phyloP scores from a whole-genome alignment of 441 rosid genomes.

The Eutrema salsugineum region DNA sequence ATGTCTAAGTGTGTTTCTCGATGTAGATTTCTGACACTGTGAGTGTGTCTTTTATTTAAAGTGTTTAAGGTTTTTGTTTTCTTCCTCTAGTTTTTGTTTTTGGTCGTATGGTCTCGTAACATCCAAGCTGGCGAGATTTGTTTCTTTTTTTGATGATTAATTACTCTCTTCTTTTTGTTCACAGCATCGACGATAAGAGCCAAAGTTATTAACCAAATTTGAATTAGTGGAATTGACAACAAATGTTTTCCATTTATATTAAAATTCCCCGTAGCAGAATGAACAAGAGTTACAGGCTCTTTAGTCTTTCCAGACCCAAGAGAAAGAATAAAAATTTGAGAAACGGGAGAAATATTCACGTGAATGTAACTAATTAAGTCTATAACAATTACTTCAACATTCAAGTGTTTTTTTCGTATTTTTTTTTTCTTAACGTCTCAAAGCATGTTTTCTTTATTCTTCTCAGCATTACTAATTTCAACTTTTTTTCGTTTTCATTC shows the following conservation, averaged over 20 bases:
- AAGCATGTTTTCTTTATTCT: neutral
- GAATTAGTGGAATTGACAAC: neutral
- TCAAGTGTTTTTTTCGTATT: neutral
- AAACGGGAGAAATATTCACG: neutral
- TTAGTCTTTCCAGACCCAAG: neutral
- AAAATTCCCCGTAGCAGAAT: neutral
- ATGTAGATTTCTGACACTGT: constrained; percentile 27
- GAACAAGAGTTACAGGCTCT: neutral
- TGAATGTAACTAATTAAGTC: too few species aligned
- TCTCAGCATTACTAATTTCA: neutral
- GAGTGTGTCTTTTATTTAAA: neutral
- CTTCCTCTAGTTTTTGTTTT: neutral
- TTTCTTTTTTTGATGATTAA: neutral
- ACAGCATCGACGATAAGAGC: neutral
- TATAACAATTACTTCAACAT: neutral
- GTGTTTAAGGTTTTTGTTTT: constrained; percentile 18
- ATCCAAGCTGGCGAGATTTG: constrained; percentile 8
- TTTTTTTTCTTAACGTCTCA: neutral
- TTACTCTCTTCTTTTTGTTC: neutral
- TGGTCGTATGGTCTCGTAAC: constrained; percentile 4
- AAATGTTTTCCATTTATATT: neutral
- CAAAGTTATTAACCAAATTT: neutral
- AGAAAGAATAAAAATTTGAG: too few species aligned
- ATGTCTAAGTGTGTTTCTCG: constrained; percentile 17
- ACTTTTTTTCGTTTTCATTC: neutral